These are phyloP conservation scores for Yamadazyma trypodendri DNA, from an alignment of 1,139 yeast species.

Conservation along the genomic window DNA sequence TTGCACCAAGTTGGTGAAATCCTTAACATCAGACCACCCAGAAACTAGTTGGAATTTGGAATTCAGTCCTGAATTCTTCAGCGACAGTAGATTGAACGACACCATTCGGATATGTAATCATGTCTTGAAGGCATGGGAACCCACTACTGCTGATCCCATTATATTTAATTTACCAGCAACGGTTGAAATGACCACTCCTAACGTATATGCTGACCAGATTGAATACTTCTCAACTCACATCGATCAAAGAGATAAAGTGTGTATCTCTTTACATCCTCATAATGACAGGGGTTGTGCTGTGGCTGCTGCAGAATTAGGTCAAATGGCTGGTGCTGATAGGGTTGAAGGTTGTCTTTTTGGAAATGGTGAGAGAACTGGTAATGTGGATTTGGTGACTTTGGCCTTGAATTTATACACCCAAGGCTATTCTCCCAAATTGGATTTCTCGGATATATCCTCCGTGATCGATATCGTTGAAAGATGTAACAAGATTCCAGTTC, in stretches of 20 bases:
- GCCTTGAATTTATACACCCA: constrained; percentile 50
- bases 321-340: constrained; percentile 51
- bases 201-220: constrained; percentile 51
- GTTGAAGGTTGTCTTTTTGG: constrained; percentile 53
- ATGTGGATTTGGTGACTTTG: constrained; percentile 48
- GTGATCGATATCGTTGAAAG: constrained; percentile 44
- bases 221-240: constrained; percentile 45
- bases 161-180: constrained; percentile 52
- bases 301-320: constrained; percentile 50
- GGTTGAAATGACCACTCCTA: constrained; percentile 49
- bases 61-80: constrained; percentile 48
- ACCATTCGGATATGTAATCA: constrained; percentile 48
- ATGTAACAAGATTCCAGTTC: constrained; percentile 48
- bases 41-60: constrained; percentile 47
- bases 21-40: constrained; percentile 40
- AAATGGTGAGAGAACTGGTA: constrained; percentile 52
- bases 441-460: constrained; percentile 41
- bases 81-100: constrained; percentile 44
- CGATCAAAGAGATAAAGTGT: constrained; percentile 43
- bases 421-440: constrained; percentile 45
- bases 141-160: constrained; percentile 40
- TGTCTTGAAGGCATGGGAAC: constrained; percentile 48
- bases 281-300: constrained; percentile 53
- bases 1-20: constrained; percentile 39
- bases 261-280: constrained; percentile 49